Base-by-base conservation (phyloP, 352 stramenopile genomes). In the Pythium volutum region DNA sequence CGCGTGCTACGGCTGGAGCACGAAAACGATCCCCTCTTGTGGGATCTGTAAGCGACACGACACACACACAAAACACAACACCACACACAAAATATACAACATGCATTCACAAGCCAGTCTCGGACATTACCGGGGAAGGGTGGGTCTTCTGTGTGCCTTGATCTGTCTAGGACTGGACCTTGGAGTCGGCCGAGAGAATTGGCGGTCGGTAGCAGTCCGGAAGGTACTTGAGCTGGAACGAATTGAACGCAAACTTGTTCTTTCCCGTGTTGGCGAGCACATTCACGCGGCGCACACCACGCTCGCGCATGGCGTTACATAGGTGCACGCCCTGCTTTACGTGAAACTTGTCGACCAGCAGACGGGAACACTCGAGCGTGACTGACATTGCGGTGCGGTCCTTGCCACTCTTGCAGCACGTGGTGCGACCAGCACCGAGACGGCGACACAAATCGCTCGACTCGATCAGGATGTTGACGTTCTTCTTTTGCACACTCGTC, bases 391-490 rank as follows among this genome's bases (percentile, higher is more conserved):
- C 94, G 31, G 97, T 99, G 55, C 97, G 90, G 72, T 99, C 96
- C 67, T 99, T 99, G 2, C 97, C 96, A 62, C 84, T 97, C 73
- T 99, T 99, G 77, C 97, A 99, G 77, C 97, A 99, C 3, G 97
- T 97, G 27, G 93, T 89, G 22, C 91, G 87, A 0, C 88, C 93
- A 12, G 94, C 95, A 18, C 93, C 91, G 10, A 99, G 68, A 36
- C 82, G 86, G 29, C 96, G 89, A 39, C 89, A 96, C 39, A 97
- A 79, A 59, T 94, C 83, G 55, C 84, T 94, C 29, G 89, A 93
- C 51, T 89, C 75, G 47, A 93, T 81, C 18, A 97, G 57, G 25
- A 97, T 89, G 50, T 95, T 93, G 15, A 95, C 81, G 62, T 88
- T 84, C 70, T 97, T 97, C 61, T 87, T 84, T 54, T 89, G 82